Evolutionary conservation across 768 basidiomycete species (phyloP).

Genomic region (Dacryopinax primogenitus): DNA sequence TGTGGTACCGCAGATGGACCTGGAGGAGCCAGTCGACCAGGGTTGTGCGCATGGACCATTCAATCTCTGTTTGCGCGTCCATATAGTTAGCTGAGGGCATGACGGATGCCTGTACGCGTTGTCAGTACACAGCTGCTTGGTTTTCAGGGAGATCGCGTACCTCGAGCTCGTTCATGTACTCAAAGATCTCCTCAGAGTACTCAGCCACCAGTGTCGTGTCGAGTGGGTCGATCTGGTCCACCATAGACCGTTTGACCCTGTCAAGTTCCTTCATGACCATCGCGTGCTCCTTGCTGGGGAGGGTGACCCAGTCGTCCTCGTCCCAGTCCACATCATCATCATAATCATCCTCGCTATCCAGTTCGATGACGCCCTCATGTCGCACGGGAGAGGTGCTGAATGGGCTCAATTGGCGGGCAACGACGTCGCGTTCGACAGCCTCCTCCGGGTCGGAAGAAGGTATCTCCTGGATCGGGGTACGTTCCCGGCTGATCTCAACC

Average conservation of each 20-base stretch:
- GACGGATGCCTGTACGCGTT: conserved; percentile 46
- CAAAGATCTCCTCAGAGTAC: conserved; percentile 96
- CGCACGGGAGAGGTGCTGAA: neutral
- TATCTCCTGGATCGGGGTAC: neutral
- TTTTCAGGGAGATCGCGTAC: conserved; percentile 32
- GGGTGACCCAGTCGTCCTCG: conserved; percentile 31
- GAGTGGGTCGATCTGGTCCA: conserved; percentile 60
- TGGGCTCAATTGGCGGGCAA: conserved; percentile 11
- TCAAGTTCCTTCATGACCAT: conserved; percentile 39
- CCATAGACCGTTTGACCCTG: conserved; percentile 47
- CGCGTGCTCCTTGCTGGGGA: conserved; percentile 25
- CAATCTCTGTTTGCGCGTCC: conserved; percentile 80
- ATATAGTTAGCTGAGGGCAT: conserved; percentile 94
- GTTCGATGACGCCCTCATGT: conserved; percentile 10
- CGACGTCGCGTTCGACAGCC: conserved; percentile 13
- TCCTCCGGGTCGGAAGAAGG: conserved; percentile 8
- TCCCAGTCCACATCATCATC: conserved; percentile 25
- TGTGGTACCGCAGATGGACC: conserved; percentile 95
- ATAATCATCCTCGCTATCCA: conserved; percentile 14
- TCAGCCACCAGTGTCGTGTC: conserved; percentile 97
- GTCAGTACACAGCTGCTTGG: conserved; percentile 20
- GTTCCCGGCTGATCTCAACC: conserved; percentile 6
- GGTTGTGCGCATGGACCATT: conserved; percentile 88
- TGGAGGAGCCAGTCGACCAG: conserved; percentile 97
- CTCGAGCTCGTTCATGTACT: conserved; percentile 90